Evolutionary conservation across 2,329 filamentous ascomycete species (phyloP).

Genomic region (Chrysoporthe austroafricana): DNA sequence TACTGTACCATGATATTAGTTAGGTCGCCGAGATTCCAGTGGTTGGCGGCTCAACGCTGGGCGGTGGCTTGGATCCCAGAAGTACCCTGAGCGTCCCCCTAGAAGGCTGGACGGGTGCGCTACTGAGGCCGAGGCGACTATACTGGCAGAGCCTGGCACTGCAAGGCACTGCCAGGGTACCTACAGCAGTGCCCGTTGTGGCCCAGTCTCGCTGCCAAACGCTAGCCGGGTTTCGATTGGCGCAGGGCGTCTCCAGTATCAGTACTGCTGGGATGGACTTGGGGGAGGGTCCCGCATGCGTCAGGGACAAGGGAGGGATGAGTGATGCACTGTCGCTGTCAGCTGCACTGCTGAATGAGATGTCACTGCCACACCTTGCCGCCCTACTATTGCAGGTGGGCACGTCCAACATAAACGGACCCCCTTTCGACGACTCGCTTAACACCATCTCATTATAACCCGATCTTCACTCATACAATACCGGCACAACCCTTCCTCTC

Average conservation of each 20-base stretch:
- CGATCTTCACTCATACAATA: neutral
- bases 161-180: no score
- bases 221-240: neutral
- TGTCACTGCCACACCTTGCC: neutral
- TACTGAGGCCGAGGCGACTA: no score
- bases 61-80: neutral
- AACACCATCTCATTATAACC: slow-evolving; percentile 9
- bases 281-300: neutral
- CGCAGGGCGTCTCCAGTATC: neutral
- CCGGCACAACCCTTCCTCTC: slow-evolving; percentile 1
- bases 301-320: neutral
- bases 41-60: slow-evolving; percentile 3
- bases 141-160: no score
- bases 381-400: slow-evolving; percentile 7
- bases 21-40: neutral
- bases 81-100: no score
- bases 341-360: neutral
- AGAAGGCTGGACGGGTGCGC: no score
- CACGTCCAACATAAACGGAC: slow-evolving; percentile 1
- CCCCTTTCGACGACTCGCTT: slow-evolving; percentile 12
- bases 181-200: neutral
- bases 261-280: neutral
- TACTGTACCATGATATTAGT: neutral
- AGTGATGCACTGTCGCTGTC: neutral
- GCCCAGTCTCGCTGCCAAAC: neutral